A percentile compares a stretch with the other conserved stretches of the same genome.
These are phyloP conservation scores for Neurospora africana DNA, from an alignment of 495 filamentous ascomycete species.

Conservation along the genomic window DNA sequence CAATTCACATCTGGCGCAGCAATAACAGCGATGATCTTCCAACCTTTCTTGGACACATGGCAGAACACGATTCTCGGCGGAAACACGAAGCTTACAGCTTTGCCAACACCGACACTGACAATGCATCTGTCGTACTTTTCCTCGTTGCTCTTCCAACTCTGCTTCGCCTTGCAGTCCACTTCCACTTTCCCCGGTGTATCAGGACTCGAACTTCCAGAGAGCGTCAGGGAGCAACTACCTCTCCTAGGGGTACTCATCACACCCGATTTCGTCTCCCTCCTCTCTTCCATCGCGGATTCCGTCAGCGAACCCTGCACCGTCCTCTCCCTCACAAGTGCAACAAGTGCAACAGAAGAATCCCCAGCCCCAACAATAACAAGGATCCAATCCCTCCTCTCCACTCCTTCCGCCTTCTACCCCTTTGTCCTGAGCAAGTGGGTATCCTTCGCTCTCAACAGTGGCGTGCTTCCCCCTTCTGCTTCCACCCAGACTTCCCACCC, in stretches of 20 bases:
- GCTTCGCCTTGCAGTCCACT: background rate
- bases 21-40: background rate
- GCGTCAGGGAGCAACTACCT: background rate
- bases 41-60: background rate
- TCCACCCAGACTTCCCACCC: background rate
- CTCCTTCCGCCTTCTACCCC: background rate
- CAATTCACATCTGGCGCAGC: background rate
- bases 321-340: background rate
- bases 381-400: background rate
- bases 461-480: background rate
- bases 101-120: background rate
- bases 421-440: background rate
- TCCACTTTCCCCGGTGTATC: background rate
- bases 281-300: too few species aligned
- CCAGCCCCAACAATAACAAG: background rate
- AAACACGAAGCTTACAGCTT: background rate
- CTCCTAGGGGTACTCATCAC: background rate
- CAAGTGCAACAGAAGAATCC: background rate
- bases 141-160: background rate
- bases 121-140: background rate
- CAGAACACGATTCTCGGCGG: background rate
- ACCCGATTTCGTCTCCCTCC: background rate
- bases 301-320: too few species aligned
- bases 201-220: background rate
- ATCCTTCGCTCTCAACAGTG: background rate